Percentiles rank a stretch among this genome's conserved stretches.
Conservation (phyloP, 2,329 filamentous ascomycete genomes). For the Arthrobotrys sinensis region DNA sequence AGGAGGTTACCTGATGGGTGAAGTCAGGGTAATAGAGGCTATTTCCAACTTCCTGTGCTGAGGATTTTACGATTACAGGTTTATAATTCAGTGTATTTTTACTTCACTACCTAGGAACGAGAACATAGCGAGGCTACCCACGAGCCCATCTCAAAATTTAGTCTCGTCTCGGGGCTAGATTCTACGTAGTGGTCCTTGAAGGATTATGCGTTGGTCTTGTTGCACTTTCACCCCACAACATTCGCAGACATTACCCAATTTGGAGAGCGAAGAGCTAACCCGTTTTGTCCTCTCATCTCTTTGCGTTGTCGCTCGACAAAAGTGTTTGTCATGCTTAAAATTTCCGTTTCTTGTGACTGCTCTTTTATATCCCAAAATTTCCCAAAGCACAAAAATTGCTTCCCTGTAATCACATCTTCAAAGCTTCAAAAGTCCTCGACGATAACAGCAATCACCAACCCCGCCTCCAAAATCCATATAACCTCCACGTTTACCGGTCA, state of each 20-base stretch:
- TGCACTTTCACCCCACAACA: no score
- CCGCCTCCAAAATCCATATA: conserved; percentile 5
- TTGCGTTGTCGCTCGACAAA: not conserved
- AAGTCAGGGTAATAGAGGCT: no score
- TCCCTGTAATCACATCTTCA: conserved; percentile 9
- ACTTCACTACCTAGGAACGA: no score
- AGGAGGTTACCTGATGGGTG: no score
- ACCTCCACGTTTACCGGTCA: not conserved
- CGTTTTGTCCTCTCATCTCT: not conserved
- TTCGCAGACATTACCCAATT: not conserved
- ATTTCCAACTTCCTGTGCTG: no score
- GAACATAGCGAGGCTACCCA: no score
- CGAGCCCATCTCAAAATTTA: no score
- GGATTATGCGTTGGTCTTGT: no score
- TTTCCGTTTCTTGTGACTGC: conserved; percentile 53
- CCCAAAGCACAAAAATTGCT: conserved; percentile 23
- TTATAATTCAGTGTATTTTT: no score
- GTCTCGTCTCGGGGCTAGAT: no score
- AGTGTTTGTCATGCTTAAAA: conserved; percentile 5
- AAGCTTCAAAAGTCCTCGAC: conserved; percentile 36
- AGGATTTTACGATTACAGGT: no score
- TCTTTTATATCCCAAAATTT: conserved; percentile 38
- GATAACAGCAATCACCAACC: conserved; percentile 4
- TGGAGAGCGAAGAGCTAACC: not conserved
- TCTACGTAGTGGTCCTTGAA: no score